Base-by-base conservation (phyloP, 495 filamentous ascomycete genomes). In the Penicillium verhagenii region DNA sequence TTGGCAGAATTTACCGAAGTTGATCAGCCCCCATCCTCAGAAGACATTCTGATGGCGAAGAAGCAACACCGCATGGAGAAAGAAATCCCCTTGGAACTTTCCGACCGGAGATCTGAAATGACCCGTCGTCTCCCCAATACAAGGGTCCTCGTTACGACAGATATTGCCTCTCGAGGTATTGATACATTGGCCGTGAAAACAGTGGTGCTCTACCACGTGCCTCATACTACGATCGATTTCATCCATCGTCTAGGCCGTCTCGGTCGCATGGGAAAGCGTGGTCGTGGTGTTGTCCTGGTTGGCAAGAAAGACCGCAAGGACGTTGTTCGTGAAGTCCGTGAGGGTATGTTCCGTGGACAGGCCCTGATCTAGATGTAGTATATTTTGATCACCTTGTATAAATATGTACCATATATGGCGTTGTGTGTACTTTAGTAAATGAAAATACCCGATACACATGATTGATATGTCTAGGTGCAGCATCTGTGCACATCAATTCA, bases 211-310 rank as follows among this genome's bases (percentile, higher is more conserved):
- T 97, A 95, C 68, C 92, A 97, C 69, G 93, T 97, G 21, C 94
- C 94, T 8, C 93, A 97, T 64, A 93, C 87, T 2, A 94, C 91
- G 0, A 91, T 97, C 53, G 94, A 98, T 73, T 97, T 98, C 63
- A 96, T 97, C 64, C 94, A 97, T 68, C 87, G 95, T 18, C 79
- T 97, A 19, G 94, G 94, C 46, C 79, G 94, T 59, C 89, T 92
- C 0, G 94, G 94, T 16, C 80, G 94, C 26, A 97, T 97, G 94
- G 90, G 91, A 2, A 82, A 91, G 62, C 81, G 94, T 66, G 95
- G 94, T 37, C 80, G 91, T 57, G 94, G 91, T 21, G 82, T 96
- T 56, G 91, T 97, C 37, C 72, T 98, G 42, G 90, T 96, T 10
- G 94, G 92, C 54, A 93, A 86, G 73, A 79, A 88, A 57, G 95